Evolutionary conservation across 768 basidiomycete genomes (phyloP), one percentile per base, ranked within the genome.

Genomic region (Trametes cubensis): DNA sequence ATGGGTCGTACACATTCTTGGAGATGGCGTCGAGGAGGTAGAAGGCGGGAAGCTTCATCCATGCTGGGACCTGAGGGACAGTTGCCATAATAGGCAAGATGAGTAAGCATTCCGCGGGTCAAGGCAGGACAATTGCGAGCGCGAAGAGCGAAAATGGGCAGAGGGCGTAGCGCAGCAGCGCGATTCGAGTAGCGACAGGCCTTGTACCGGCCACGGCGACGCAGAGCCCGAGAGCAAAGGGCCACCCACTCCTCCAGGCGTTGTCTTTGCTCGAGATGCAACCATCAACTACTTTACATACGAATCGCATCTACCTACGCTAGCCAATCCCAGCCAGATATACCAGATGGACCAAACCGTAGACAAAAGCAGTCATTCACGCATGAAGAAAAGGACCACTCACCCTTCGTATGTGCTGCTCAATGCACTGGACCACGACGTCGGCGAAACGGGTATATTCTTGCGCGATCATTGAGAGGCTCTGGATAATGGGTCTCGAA

Each of bases 11-110:
- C 38, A 95, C 87, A 78, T 98, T 98, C 75, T 99, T 99, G 58
- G 92, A 92, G 61, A 99, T 94, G 15, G 95, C 95, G 72, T 98
- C 97, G 71, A 99, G 81, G 7, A 98, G 84, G 72, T 98, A 99
- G 69, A 98, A 94, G 0, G 90, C 83, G 1, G 97, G 96, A 8
- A 99, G 80, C 77, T 97, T 95, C 82, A 92, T 89, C 80, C 86
- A 89, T 21, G 90, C 85, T 20, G 88, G 87, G 14, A 94, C 94
- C 96, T 98, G 77, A 71, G 40, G 61, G 62, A 62, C 52, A 69
- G 62, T 65, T 67, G 21, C 64, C 68, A 61, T 51, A 68, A 63
- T 11, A 38, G 66, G 65, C 48, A 64, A 20, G 45, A 76, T 88
- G 78, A 88, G 89, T 92, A 86, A 92, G 87, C 88, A 80, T 76